These are phyloP conservation scores for Lunularia cruciata DNA, from an alignment of 225 moss, liverwort and hornwort genomes.

Conservation along the genomic window DNA sequence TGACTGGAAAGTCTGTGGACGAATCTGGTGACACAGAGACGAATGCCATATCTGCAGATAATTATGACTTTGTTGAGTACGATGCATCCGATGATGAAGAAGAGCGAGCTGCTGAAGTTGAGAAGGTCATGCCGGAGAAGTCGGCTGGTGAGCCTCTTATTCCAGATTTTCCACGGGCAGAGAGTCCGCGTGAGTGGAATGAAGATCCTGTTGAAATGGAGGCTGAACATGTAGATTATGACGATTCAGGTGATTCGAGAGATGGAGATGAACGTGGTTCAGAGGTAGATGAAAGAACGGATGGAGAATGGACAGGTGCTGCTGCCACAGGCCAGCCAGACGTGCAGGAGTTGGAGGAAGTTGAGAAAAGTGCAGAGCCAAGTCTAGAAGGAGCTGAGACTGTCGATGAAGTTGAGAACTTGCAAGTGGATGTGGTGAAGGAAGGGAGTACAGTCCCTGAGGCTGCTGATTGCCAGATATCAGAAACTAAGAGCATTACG, in stretches of 20 bases:
- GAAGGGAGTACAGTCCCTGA: slow-evolving; percentile 16
- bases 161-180: slow-evolving; percentile 36
- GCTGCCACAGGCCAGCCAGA: slow-evolving; percentile 8
- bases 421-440: neutral
- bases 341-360: slow-evolving; percentile 15
- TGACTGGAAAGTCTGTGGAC: slow-evolving; percentile 24
- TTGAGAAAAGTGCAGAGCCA: neutral
- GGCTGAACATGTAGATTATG: slow-evolving; percentile 96
- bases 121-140: slow-evolving; percentile 39
- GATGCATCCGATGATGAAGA: slow-evolving; percentile 45
- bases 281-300: slow-evolving; percentile 53
- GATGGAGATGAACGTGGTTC: slow-evolving; percentile 71
- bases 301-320: slow-evolving; percentile 57
- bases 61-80: slow-evolving; percentile 40
- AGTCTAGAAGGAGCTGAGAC: neutral
- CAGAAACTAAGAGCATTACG: slow-evolving; percentile 6
- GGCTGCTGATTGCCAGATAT: slow-evolving; percentile 1
- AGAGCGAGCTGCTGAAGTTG: slow-evolving; percentile 38
- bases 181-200: slow-evolving; percentile 54
- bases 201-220: slow-evolving; percentile 67
- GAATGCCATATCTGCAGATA: slow-evolving; percentile 20
- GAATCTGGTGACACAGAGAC: slow-evolving; percentile 21
- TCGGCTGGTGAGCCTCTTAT: slow-evolving; percentile 13
- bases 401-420: neutral
- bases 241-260: slow-evolving; percentile 73